A percentile compares a stretch with the other conserved stretches of the same genome.
Evolutionary conservation across 2,329 filamentous ascomycete genomes (phyloP).

Genomic region (Tothia fuscella): DNA sequence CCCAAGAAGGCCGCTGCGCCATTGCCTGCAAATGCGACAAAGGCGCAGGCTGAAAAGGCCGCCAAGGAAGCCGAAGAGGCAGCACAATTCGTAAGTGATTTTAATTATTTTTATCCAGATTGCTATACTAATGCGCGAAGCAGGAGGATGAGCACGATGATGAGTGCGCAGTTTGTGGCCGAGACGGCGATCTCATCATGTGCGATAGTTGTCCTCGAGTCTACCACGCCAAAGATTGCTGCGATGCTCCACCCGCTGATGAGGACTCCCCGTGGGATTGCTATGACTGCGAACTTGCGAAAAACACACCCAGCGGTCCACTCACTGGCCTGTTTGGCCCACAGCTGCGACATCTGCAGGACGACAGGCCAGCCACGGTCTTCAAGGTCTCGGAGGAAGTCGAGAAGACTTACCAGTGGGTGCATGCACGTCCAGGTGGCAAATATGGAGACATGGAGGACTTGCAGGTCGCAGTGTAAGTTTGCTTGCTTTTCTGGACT

Average conservation of each 20-base stretch:
- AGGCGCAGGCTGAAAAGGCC: not conserved
- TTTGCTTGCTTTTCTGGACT: not conserved
- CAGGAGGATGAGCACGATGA: conserved; percentile 49
- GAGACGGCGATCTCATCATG: conserved; percentile 75
- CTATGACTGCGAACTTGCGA: conserved; percentile 6
- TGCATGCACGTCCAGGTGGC: not conserved
- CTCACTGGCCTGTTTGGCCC: conserved; percentile 1
- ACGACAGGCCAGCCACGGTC: conserved; percentile 1
- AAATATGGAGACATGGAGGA: not conserved
- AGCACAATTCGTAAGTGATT: not conserved
- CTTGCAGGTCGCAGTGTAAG: conserved; percentile 1
- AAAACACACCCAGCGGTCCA: no score
- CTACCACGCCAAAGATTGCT: conserved; percentile 84
- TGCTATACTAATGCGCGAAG: conserved; percentile 6
- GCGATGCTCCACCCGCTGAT: conserved; percentile 53
- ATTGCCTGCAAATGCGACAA: not conserved
- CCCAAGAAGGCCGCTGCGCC: conserved; percentile 6
- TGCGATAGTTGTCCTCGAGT: conserved; percentile 85
- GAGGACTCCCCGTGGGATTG: conserved; percentile 9
- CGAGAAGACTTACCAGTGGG: not conserved
- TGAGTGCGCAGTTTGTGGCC: conserved; percentile 80
- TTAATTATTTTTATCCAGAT: not conserved
- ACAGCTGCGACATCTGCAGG: not conserved
- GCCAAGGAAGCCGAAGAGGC: not conserved
- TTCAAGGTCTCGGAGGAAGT: not conserved